Conservation (phyloP, 352 stramenopile species). For the Thalassiosira mediterranea region DNA sequence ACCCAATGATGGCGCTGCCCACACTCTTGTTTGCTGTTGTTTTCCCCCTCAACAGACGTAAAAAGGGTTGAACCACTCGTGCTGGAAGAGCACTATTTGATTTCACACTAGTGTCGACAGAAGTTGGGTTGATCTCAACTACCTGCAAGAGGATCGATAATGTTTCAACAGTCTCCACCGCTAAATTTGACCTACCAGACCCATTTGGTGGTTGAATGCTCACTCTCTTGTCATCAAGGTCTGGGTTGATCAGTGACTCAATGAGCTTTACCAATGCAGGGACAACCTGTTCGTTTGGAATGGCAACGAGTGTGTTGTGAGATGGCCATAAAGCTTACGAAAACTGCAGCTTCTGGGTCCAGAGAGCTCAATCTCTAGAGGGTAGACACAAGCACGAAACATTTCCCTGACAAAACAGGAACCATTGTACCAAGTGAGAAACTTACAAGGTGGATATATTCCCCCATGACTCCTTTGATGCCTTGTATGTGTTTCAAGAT, state of each 20-base stretch:
- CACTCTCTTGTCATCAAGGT: conserved; percentile 76
- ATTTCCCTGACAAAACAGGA: no score
- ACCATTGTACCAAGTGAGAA: no score
- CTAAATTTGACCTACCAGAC: conserved; percentile 72
- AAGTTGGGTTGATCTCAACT: conserved; percentile 48
- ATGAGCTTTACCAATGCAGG: conserved; percentile 92
- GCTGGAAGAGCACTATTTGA: conserved; percentile 83
- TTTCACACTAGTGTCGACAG: conserved; percentile 75
- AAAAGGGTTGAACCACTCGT: conserved; percentile 83
- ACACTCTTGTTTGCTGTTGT: conserved; percentile 58
- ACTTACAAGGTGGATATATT: conserved; percentile 91
- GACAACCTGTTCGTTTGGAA: conserved; percentile 85
- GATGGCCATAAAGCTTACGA: no score
- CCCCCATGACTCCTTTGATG: conserved; percentile 90
- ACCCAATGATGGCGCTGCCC: conserved; percentile 72
- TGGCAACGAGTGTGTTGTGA: no score
- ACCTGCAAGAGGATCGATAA: conserved; percentile 86
- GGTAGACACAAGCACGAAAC: no score
- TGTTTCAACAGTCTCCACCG: conserved; percentile 72
- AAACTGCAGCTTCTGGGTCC: no score
- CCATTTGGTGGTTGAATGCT: conserved; percentile 82
- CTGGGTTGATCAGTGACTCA: conserved; percentile 88
- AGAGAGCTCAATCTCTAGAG: no score
- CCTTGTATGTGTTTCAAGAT: conserved; percentile 88
- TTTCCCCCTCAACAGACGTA: conserved; percentile 72